A percentile compares a stretch with the other conserved stretches of the same genome.
These are phyloP conservation scores for Xylariaceae sp. DNA, from an alignment of 2,329 filamentous ascomycete genomes.

Conservation along the genomic window DNA sequence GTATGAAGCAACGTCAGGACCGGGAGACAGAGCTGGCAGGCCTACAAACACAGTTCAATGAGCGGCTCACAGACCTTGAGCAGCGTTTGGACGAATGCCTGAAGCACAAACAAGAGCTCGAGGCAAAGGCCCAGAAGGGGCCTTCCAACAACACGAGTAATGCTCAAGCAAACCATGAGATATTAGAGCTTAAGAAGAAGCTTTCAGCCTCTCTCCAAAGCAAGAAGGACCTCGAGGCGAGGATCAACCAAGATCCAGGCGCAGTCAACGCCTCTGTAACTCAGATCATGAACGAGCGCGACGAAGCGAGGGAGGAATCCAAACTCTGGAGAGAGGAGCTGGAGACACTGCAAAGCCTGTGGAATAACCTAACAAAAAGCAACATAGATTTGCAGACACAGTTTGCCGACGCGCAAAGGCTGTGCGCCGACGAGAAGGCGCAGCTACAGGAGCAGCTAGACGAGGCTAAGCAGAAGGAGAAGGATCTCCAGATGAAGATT, in stretches of 20 bases:
- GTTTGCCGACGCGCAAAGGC: neutral
- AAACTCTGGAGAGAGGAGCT: conserved; percentile 4
- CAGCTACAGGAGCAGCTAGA: neutral
- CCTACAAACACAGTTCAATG: neutral
- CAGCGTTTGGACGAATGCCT: neutral
- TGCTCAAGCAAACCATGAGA: too few relatives aligned
- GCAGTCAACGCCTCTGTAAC: too few relatives aligned
- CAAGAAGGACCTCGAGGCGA: too few relatives aligned
- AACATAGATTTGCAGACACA: neutral
- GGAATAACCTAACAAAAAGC: conserved; percentile 9
- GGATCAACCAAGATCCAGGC: too few relatives aligned
- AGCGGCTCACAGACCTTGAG: neutral
- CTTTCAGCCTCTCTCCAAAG: too few relatives aligned
- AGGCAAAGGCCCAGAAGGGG: too few relatives aligned
- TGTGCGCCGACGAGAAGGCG: conserved; percentile 3
- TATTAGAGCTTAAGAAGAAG: too few relatives aligned
- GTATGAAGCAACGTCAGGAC: neutral
- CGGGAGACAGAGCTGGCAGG: neutral
- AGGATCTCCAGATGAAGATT: conserved; percentile 11
- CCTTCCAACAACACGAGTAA: too few relatives aligned
- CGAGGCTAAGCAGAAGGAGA: neutral
- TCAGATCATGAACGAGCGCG: too few relatives aligned
- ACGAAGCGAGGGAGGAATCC: neutral
- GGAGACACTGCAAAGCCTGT: neutral
- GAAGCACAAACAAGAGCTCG: neutral